phyloP scores from a whole-genome alignment of 73 alveolate species.

The Paramecium pentaurelia region DNA sequence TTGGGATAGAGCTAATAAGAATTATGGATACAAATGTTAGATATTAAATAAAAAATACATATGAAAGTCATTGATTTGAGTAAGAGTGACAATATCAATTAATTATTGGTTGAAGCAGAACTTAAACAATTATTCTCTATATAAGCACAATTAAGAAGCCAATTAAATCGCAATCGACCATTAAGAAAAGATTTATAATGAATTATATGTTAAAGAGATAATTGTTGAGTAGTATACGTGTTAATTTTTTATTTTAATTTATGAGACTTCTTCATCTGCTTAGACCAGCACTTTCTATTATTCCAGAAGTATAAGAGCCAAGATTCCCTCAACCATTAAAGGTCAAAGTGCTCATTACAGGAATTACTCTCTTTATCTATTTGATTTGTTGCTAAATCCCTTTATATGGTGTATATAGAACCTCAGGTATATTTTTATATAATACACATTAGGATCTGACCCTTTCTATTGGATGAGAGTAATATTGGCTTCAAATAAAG shows the following conservation, averaged over 20 bases:
- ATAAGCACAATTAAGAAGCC: background rate
- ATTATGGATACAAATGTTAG: background rate
- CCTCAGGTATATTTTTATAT: background rate
- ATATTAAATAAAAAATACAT: background rate
- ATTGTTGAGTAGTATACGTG: background rate
- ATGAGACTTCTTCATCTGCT: conserved; percentile 32
- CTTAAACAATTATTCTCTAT: background rate
- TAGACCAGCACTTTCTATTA: conserved; percentile 23
- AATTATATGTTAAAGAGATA: background rate
- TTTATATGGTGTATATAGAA: conserved; percentile 92
- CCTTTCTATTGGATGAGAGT: conserved; percentile 99
- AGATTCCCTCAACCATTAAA: background rate
- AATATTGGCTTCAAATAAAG: conserved; percentile 99
- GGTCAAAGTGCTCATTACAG: conserved; percentile 82
- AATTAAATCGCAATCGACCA: background rate
- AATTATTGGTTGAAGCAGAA: background rate
- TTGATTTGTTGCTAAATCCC: conserved; percentile 99
- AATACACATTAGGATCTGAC: conserved; percentile 82
- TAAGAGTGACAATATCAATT: background rate
- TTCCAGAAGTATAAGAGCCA: conserved; percentile 46
- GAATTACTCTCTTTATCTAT: conserved; percentile 97
- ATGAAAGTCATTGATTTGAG: background rate
- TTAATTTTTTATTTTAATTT: background rate
- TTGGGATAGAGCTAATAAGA: background rate
- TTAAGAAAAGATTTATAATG: background rate